Evolutionary conservation across 257 asterid genomes (phyloP).

Genomic region (Henckelia pumila): DNA sequence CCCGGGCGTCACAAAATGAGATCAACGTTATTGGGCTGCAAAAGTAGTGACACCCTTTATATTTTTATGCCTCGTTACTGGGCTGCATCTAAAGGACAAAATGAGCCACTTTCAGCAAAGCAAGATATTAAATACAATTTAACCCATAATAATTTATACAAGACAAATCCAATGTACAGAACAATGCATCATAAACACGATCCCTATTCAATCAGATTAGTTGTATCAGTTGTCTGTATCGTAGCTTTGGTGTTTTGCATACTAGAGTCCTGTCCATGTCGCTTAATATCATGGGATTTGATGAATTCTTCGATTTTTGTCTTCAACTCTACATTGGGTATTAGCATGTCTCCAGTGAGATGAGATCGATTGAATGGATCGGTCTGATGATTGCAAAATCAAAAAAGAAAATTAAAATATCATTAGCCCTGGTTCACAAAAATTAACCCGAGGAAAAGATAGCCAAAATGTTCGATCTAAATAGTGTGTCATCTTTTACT

Average conservation of each 20-base stretch:
- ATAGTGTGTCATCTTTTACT: neutral
- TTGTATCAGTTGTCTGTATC: constrained; percentile 65
- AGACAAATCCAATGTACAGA: constrained; percentile 40
- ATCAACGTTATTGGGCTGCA: too few species aligned
- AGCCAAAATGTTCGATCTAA: too few species aligned
- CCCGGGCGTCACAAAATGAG: too few species aligned
- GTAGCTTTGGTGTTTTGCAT: constrained; percentile 48
- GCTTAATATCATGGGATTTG: constrained; percentile 47
- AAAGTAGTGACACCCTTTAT: neutral
- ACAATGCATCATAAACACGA: neutral
- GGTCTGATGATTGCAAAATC: constrained; percentile 51
- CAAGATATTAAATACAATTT: neutral
- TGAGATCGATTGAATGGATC: constrained; percentile 97
- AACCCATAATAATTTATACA: constrained; percentile 13
- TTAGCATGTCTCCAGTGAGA: constrained; percentile 85
- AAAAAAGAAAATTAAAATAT: too few species aligned
- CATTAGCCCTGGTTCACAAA: neutral
- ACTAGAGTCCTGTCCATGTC: constrained; percentile 43
- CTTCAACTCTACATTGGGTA: constrained; percentile 78
- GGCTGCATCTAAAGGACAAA: constrained; percentile 14
- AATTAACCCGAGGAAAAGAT: neutral
- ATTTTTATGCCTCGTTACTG: neutral
- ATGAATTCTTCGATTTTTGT: constrained; percentile 72
- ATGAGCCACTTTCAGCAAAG: constrained; percentile 23
- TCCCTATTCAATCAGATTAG: constrained; percentile 62